These are phyloP conservation scores for Penicillium alfredii DNA, from an alignment of 495 filamentous ascomycete species.

Conservation along the genomic window DNA sequence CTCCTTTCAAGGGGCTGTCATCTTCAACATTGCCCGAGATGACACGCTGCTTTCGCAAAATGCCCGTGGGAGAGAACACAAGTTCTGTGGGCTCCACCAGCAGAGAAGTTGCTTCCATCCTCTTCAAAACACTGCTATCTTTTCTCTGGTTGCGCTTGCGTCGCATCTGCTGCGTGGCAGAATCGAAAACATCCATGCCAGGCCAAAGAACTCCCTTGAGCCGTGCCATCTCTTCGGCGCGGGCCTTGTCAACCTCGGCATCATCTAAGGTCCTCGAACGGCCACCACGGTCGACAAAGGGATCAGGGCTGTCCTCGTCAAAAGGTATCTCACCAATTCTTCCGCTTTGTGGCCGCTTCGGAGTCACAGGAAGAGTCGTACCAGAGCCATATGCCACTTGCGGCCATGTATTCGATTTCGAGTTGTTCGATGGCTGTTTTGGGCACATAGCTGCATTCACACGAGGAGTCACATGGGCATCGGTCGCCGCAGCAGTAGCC, in stretches of 20 bases:
- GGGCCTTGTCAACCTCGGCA: conserved; percentile 22
- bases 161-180: conserved; percentile 69
- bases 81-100: conserved; percentile 65
- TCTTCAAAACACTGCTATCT: conserved; percentile 59
- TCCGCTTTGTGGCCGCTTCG: conserved; percentile 9
- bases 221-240: conserved; percentile 36
- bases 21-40: conserved; percentile 53
- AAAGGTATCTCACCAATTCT: not conserved
- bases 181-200: conserved; percentile 86
- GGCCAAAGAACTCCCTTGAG: conserved; percentile 76
- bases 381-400: conserved; percentile 6
- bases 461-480: not conserved
- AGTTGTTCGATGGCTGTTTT: not conserved
- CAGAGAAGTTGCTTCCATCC: conserved; percentile 62
- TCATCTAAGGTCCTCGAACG: conserved; percentile 1
- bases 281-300: conserved; percentile 2
- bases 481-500: conserved; percentile 1
- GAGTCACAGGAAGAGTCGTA: conserved; percentile 17
- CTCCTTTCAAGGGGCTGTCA: conserved; percentile 44
- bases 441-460: not conserved
- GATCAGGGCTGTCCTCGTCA: conserved; percentile 9
- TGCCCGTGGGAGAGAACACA: conserved; percentile 56
- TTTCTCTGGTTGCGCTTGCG: conserved; percentile 86
- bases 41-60: conserved; percentile 47
- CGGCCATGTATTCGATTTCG: conserved; percentile 9